Percentiles rank a stretch among this genome's conserved stretches.
phyloP scores from a whole-genome alignment of 2,329 filamentous ascomycete species.

The Botrytis squamosa region DNA sequence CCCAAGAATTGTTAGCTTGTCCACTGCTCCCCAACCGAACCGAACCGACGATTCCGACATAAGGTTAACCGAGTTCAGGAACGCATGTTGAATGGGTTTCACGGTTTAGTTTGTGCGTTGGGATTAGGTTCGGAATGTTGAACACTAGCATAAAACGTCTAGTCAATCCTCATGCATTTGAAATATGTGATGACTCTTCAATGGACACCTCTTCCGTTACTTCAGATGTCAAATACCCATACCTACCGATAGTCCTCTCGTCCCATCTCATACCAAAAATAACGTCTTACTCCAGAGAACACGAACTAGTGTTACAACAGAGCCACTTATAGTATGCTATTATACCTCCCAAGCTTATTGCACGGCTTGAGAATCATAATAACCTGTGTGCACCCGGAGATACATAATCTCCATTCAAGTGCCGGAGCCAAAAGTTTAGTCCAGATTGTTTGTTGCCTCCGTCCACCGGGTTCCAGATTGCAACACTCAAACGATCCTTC shows the following conservation, averaged over 20 bases:
- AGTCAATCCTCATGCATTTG: neutral
- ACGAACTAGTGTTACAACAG: neutral
- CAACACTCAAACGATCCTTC: neutral
- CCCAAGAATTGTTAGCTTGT: neutral
- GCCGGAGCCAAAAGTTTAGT: neutral
- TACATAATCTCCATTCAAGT: neutral
- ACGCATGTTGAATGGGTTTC: neutral
- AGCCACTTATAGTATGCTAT: neutral
- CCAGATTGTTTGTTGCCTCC: neutral
- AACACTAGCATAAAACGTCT: neutral
- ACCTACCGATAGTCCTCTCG: neutral
- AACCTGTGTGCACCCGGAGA: neutral
- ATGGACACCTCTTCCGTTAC: neutral
- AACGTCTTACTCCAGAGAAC: neutral
- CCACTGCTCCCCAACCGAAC: neutral
- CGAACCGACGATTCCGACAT: neutral
- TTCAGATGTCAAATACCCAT: neutral
- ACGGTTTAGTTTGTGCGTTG: neutral
- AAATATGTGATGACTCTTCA: neutral
- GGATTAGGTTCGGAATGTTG: neutral
- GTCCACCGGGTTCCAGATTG: neutral
- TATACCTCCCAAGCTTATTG: neutral
- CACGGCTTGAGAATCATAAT: neutral
- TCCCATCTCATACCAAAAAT: neutral
- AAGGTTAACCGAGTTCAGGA: neutral